Evolutionary conservation across 768 basidiomycete species (phyloP), one percentile per base, ranked within the genome.

Genomic region (Lentinula guzmanii): DNA sequence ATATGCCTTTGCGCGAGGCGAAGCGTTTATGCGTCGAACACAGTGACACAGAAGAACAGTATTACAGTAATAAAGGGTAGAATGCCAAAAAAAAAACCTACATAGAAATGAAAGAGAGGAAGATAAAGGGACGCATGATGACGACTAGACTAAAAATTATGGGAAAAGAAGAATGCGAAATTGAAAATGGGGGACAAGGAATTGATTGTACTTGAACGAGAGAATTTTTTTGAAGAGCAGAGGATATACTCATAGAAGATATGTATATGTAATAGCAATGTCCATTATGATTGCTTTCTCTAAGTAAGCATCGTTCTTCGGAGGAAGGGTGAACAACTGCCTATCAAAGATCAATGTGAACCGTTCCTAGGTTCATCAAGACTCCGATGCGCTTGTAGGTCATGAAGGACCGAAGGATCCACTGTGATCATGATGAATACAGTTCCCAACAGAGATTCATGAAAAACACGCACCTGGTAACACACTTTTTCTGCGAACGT

Each of bases 401-500:
- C 94, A 41, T 88, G 88, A 65, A 95, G 76, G 33, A 96, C 93
- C 52, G 86, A 85, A 2, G 94, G 92, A 74, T 95, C 94, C 69
- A 95, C 91, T 91, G 64, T 70, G 3, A 63, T 54, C 58, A 60
- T 41, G 58, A 46, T 59, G 31, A 37, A 34, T 33, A 35, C n/a
- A 59, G 52, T 59, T 1, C 58, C 48, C 52, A 66, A 63, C 57
- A 67, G 65, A 46, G 33, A 48, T 61, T 61, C 65, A 56, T 61
- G 39, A 55, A 61, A 61, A 61, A 61, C 31, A 74, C 76, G 69
- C 72, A 92, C 92, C 89, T 76, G 94, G 95, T 63, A 98, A 80
- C 52, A 96, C 95, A 68, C 93, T 96, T 80, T 95, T 97, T 73
- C 96, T 84, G 67, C 96, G 86, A 37, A 95, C 86, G 75, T 99